A percentile compares a stretch with the other conserved stretches of the same genome.
Evolutionary conservation across 495 filamentous ascomycete species (phyloP).

Genomic region (Penicillium verhagenii): DNA sequence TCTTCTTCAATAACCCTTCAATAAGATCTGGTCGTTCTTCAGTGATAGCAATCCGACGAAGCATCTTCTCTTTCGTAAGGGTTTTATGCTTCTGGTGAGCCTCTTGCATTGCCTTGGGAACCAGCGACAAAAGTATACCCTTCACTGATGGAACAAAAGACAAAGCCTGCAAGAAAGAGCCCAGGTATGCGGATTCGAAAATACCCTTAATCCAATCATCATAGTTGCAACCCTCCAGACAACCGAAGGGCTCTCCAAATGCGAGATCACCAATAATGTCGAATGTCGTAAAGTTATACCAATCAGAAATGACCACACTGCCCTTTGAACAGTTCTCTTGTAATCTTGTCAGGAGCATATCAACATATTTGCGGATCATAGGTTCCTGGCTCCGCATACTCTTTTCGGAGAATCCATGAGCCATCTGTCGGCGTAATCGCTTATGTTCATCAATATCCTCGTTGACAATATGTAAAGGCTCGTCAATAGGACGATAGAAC

Average conservation of each 20-base stretch:
- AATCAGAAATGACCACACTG: conserved; percentile 41
- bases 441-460: conserved; percentile 41
- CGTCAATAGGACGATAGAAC: conserved; percentile 18
- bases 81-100: conserved; percentile 35
- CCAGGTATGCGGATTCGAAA: conserved; percentile 32
- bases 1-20: conserved; percentile 48
- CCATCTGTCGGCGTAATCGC: conserved; percentile 43
- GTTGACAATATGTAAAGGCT: conserved; percentile 20
- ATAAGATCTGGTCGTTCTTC: conserved; percentile 47
- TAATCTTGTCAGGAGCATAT: conserved; percentile 46
- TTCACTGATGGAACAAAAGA: conserved; percentile 34
- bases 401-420: conserved; percentile 54
- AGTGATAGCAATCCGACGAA: conserved; percentile 37
- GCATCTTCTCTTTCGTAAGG: conserved; percentile 38
- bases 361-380: conserved; percentile 37
- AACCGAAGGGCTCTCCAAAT: conserved; percentile 59
- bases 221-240: conserved; percentile 45
- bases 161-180: conserved; percentile 31
- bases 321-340: conserved; percentile 24
- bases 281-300: conserved; percentile 62
- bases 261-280: conserved; percentile 61
- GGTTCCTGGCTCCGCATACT: conserved; percentile 43
- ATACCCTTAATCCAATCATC: conserved; percentile 56
- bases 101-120: conserved; percentile 19
- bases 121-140: conserved; percentile 11